Evolutionary conservation across 148 eudicot genomes (phyloP), one percentile per base, ranked within the genome.

Genomic region (Amaranthus palmeri): DNA sequence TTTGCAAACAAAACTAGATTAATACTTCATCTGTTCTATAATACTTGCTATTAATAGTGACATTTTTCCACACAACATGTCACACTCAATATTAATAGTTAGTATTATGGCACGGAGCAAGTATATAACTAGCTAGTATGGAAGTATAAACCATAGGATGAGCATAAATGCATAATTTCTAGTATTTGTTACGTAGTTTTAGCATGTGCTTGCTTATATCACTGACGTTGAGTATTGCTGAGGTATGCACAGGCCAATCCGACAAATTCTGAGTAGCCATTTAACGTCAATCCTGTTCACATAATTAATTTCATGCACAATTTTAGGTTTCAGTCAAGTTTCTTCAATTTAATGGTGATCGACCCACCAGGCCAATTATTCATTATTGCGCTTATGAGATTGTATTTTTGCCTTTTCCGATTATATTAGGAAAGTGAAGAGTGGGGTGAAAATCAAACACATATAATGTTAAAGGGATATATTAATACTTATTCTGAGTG

Each of bases 361-460:
- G 36, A 59, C 54, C 13, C 46, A 61, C 62, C 73, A 53, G 46
- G 54, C 36, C 36, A 1, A 25, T 51, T 17, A 18, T 69, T 69
- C 48, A 52, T 12, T 75, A 53, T 51, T 49, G 52, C 60, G 60
- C 52, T 15, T 18, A 45, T 69, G 46, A 18, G 47, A 5, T 54
- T 54, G 65, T 71, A 72, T 14, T 64, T 65, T 51, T 70, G 54
- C 78, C 48, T 6, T 74, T 13, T 78, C 10, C 57, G 74, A 70
- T 48, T 57, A 54, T 49, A 18, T 25, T 25, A 25, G 36, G 36
- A 25, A 25, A 25, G 36, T 25, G 36, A 25, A 25, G 36, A 25
- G 0, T 0, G 1, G 36, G 36, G 36, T 25, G 36, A 25, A 25
- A 25, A 25, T 25, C 36, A 25, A 25, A 25, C 36, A 25, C 36